Evolutionary conservation across 495 filamentous ascomycete species (phyloP).

Genomic region (Hypoxylon subgilvum): DNA sequence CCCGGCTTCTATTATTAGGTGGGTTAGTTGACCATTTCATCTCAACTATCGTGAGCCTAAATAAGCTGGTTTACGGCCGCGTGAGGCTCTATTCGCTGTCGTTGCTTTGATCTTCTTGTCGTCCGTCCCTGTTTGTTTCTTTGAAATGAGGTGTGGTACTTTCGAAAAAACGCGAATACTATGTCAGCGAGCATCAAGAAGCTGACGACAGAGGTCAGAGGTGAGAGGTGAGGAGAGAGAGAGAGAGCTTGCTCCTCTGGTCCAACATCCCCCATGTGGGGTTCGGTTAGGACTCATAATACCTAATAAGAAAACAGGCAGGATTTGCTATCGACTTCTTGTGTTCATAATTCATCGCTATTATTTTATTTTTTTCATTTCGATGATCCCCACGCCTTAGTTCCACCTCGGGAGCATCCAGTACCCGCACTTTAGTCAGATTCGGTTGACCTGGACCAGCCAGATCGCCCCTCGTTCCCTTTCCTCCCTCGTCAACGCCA

Average conservation of each 20-base stretch:
- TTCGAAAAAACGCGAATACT: conserved; percentile 11
- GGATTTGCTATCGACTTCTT: conserved; percentile 34
- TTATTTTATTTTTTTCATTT: conserved; percentile 29
- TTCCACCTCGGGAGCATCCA: conserved; percentile 41
- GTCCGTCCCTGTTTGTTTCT: neutral
- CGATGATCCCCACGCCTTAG: conserved; percentile 34
- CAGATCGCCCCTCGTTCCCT: conserved; percentile 28
- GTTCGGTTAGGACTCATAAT: conserved; percentile 33
- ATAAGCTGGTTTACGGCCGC: conserved; percentile 24
- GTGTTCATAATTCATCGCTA: conserved; percentile 26
- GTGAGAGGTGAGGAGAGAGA: too few relatives aligned
- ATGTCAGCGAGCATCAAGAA: conserved; percentile 7
- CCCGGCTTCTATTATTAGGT: too few relatives aligned
- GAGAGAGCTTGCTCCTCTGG: conserved; percentile 21
- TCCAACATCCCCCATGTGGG: conserved; percentile 25
- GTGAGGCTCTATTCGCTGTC: conserved; percentile 25
- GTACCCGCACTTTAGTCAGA: conserved; percentile 41
- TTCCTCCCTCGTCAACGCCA: conserved; percentile 36
- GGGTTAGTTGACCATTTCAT: conserved; percentile 26
- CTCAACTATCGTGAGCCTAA: conserved; percentile 35
- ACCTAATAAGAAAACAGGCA: conserved; percentile 35
- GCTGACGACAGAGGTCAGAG: conserved; percentile 32
- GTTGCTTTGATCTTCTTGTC: conserved; percentile 15
- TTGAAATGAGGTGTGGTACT: conserved; percentile 30
- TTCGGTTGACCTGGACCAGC: conserved; percentile 36